Evolutionary conservation across 805 yeast genomes (phyloP).

Genomic region (Starmerella sirachaensis): DNA sequence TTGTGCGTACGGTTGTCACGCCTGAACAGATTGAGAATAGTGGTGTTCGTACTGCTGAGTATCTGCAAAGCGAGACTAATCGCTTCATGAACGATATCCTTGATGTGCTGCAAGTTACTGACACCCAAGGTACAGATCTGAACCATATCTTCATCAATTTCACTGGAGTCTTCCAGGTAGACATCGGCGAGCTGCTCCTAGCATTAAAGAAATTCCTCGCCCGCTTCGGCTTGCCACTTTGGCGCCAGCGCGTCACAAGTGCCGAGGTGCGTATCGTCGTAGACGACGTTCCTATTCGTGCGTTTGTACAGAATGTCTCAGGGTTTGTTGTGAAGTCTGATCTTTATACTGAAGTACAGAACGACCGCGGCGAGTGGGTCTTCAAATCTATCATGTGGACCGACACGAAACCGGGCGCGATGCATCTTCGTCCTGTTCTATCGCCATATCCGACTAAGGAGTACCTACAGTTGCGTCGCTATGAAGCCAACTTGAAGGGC

Average conservation of each 20-base stretch:
- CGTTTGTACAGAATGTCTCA: conserved; percentile 88
- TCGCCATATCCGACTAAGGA: conserved; percentile 97
- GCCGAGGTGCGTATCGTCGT: conserved; percentile 97
- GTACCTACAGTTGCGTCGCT: conserved; percentile 96
- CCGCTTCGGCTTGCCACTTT: conserved; percentile 90
- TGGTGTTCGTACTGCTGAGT: conserved; percentile 84
- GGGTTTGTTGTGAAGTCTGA: conserved; percentile 97
- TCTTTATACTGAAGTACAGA: conserved; percentile 86
- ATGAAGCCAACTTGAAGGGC: conserved; percentile 96
- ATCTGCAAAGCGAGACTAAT: conserved; percentile 90
- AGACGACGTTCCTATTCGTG: conserved; percentile 92
- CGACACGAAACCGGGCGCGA: conserved; percentile 64
- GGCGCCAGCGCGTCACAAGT: conserved; percentile 93
- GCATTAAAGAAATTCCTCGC: conserved; percentile 97
- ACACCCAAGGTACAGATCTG: conserved; percentile 87
- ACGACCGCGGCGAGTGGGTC: conserved; percentile 89
- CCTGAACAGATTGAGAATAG: conserved; percentile 82
- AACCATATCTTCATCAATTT: conserved; percentile 96
- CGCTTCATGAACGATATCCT: conserved; percentile 90
- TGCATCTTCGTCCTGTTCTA: conserved; percentile 92
- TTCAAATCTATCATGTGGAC: conserved; percentile 95
- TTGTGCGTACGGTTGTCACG: conserved; percentile 93
- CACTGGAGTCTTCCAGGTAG: conserved; percentile 86
- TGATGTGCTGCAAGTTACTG: conserved; percentile 88
- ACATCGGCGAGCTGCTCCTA: conserved; percentile 91